Evolutionary conservation across 495 filamentous ascomycete species (phyloP).

Genomic region (Trichoderma gamsii): DNA sequence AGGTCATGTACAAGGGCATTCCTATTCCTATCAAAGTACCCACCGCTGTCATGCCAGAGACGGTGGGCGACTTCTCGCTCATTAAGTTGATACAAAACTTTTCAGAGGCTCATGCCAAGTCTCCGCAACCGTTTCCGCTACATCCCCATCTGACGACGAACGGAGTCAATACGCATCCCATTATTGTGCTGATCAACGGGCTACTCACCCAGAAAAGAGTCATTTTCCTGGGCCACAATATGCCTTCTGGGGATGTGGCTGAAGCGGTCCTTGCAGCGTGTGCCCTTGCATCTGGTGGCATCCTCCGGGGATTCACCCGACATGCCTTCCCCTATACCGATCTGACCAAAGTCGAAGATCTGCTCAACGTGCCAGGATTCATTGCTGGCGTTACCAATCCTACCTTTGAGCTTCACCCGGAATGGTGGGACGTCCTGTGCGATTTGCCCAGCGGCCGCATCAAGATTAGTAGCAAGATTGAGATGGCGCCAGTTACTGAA

Average conservation of each 20-base stretch:
- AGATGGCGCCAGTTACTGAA: conserved; percentile 69
- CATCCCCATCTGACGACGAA: conserved; percentile 93
- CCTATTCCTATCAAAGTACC: conserved; percentile 95
- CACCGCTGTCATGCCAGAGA: conserved; percentile 86
- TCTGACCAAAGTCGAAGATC: conserved; percentile 93
- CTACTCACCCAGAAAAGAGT: conserved; percentile 95
- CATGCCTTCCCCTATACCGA: conserved; percentile 99
- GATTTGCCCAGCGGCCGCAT: conserved; percentile 88
- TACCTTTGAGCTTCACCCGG: conserved; percentile 85
- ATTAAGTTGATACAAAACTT: conserved; percentile 97
- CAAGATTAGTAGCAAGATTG: conserved; percentile 82
- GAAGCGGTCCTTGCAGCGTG: conserved; percentile 93
- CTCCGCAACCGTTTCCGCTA: conserved; percentile 77
- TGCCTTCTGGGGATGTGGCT: conserved; percentile 87
- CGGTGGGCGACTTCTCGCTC: conserved; percentile 93
- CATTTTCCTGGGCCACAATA: conserved; percentile 91
- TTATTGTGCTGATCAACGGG: conserved; percentile 71
- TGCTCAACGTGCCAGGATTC: conserved; percentile 92
- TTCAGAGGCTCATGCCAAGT: conserved; percentile 67
- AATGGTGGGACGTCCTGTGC: conserved; percentile 98
- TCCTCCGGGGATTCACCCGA: conserved; percentile 91
- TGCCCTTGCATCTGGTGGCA: conserved; percentile 86
- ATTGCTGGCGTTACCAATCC: conserved; percentile 98
- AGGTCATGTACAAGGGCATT: conserved; percentile 88
- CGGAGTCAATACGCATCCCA: conserved; percentile 70